Evolutionary conservation across 768 basidiomycete genomes (phyloP), one percentile per base, ranked within the genome.

Genomic region (Lentinula aciculospora): DNA sequence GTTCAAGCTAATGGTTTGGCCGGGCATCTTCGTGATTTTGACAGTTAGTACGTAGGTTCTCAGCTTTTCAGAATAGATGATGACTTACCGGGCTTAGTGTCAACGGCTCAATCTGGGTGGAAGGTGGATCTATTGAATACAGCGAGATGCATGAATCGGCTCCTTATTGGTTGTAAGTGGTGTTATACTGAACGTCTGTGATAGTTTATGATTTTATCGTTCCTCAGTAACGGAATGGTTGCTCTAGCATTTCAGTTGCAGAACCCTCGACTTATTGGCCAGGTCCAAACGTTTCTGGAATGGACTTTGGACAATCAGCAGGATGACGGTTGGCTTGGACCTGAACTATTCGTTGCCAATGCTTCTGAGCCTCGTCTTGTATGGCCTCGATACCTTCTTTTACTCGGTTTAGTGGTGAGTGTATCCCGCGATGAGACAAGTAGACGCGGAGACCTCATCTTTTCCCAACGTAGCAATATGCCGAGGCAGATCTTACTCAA

Each of bases 121-220:
- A 70, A 61, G 72, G 72, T 3, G 74, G 76, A 19, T 73, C 71
- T 0, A 70, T 76, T 25, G 76, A 77, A 57, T 77, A 77, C 55
- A 74, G 74, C 17, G 69, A 72, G 9, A 77, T 77, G 74, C 74
- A 77, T 49, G 76, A 77, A 58, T 64, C 72, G 29, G 73, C 72
- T 12, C 73, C 74, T 7, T 76, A 76, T 55, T 77, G 74, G 74
- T 76, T 76, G 75, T 76, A 63, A 58, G 75, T 71, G 45, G 3
- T 23, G 3, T 58, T 29, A 4, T 6, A n/a, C n/a, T n/a, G n/a
- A 17, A 3, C 21, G 32, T 39, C 44, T 47, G 25, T 6, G 23
- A 28, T 10, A 25, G n/a, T 25, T 23, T 10, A 5, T n/a, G 25
- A 34, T 40, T 45, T 50, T 17, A 19, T 47, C 57, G 23, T 23